Conservation (phyloP, 2,329 filamentous ascomycete genomes). For the Rhinocladiella mackenziei region DNA sequence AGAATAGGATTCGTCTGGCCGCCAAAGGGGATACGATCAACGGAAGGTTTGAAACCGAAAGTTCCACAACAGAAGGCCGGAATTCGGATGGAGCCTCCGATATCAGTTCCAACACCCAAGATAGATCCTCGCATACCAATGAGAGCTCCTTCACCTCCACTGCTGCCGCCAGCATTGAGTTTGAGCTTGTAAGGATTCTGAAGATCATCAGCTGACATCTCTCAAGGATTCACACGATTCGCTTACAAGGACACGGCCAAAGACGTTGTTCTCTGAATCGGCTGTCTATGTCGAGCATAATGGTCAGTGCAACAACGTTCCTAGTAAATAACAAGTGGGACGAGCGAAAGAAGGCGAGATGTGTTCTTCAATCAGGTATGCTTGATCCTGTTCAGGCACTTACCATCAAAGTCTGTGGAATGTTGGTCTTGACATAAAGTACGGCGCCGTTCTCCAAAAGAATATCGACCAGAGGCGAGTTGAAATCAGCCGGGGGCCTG, state of each 20-base stretch:
- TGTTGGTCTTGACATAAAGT: constrained; percentile 51
- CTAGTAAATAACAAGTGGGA: no score
- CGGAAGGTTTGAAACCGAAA: constrained; percentile 50
- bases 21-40: constrained; percentile 48
- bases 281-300: constrained; percentile 33
- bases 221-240: not conserved
- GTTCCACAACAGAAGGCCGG: constrained; percentile 50
- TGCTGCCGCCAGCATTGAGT: constrained; percentile 60
- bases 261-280: constrained; percentile 58
- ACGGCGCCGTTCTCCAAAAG: constrained; percentile 43
- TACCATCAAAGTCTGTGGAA: constrained; percentile 49
- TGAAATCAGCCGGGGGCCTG: constrained; percentile 27
- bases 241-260: constrained; percentile 49
- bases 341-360: no score
- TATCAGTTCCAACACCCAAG: constrained; percentile 61
- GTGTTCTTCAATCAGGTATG: no score
- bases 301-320: no score
- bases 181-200: constrained; percentile 59
- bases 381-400: no score
- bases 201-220: not conserved
- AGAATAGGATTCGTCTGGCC: constrained; percentile 49
- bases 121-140: constrained; percentile 57
- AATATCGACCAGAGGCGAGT: constrained; percentile 30
- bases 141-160: constrained; percentile 62
- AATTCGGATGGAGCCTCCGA: constrained; percentile 47